Evolutionary conservation across 768 basidiomycete genomes (phyloP), one percentile per base, ranked within the genome.

Genomic region (Amylocystis lapponica): DNA sequence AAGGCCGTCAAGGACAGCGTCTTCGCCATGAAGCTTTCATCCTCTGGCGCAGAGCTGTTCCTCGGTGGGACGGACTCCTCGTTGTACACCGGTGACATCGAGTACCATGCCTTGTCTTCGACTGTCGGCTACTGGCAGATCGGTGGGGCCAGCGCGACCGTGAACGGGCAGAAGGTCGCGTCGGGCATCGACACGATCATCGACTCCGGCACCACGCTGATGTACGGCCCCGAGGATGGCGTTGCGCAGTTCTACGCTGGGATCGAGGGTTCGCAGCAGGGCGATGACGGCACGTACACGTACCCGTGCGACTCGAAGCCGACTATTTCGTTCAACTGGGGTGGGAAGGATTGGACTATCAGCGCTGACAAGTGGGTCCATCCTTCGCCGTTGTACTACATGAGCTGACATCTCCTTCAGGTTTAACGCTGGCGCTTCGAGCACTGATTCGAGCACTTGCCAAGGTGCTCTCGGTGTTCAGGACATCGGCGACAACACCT

Each of bases 51-150:
- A 16, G 64, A 70, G 51, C 58, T 73, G 39, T 51, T 45, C 38
- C 47, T 74, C 20, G 73, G 73, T 7, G 65, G 66, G 13, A 50
- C 59, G 22, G 59, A 75, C 46, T 37, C 54, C 7, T 47, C 59
- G 19, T 45, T 64, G 22, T 71, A 67, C 46, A 59, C 50, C 14
- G 69, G 66, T 8, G 54, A 50, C n/a, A 54, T 73, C 36, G 36
- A 37, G 19, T 37, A 37, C 17, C 36, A 37, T n/a, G 17, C 36
- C 34, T n/a, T 30, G n/a, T 39, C 43, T 38, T 46, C 45, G 32
- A 31, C 17, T 30, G 16, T 17, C 14, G 55, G 43, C 25, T 62
- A 51, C 49, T 64, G 61, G 58, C 57, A 61, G 46, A 52, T 64
- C 39, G 53, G 48, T 17, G 32, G 61, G 36, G 55, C 60, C 27